Conservation (phyloP, 306 rosid species). For the Fagus sylvatica region DNA sequence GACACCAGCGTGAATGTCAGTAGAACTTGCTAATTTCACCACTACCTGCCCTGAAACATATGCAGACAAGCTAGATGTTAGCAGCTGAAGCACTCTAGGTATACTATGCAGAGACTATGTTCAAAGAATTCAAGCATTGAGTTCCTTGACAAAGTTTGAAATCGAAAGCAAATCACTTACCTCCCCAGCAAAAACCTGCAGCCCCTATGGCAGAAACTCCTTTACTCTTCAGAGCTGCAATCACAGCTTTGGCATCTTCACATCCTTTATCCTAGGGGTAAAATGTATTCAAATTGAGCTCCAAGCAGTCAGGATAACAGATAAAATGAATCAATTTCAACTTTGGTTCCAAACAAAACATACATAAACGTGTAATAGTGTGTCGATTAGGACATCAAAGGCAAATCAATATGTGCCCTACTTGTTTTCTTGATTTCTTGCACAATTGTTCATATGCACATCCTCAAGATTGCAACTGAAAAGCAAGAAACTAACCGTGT, state of each 20-base stretch:
- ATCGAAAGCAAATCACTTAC: conserved; percentile 25
- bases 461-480: background rate
- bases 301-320: background rate
- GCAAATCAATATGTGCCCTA: background rate
- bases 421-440: background rate
- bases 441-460: background rate
- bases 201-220: conserved; percentile 55
- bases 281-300: background rate
- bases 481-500: conserved; percentile 33
- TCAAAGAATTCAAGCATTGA: background rate
- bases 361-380: background rate
- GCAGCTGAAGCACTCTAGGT: background rate
- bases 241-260: conserved; percentile 46
- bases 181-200: conserved; percentile 73
- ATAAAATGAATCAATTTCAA: background rate
- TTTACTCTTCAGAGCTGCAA: conserved; percentile 52
- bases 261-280: conserved; percentile 44
- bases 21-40: conserved; percentile 35
- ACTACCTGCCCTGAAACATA: conserved; percentile 42
- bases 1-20: conserved; percentile 42
- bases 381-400: background rate
- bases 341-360: background rate
- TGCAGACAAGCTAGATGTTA: conserved; percentile 5
- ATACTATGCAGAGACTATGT: background rate
- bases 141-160: background rate